Evolutionary conservation across 768 basidiomycete species (phyloP).

Genomic region (Candolleomyces efflorescens): DNA sequence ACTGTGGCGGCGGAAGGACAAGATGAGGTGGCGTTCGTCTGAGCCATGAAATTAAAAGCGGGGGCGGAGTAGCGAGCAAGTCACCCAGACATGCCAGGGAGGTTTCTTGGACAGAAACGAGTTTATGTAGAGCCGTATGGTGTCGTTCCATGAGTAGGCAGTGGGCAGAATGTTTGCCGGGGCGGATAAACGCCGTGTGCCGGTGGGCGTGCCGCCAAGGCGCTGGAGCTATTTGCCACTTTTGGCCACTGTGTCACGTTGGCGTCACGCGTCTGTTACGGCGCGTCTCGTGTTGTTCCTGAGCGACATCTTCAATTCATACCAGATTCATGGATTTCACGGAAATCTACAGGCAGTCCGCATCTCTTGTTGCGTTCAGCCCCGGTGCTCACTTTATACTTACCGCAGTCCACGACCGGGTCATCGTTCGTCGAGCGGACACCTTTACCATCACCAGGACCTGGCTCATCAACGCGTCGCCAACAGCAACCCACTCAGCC

Average conservation of each 20-base stretch:
- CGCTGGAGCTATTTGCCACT: background rate
- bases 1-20: constrained; percentile 15
- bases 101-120: background rate
- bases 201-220: background rate
- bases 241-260: background rate
- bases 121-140: background rate
- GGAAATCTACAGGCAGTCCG: constrained; percentile 74
- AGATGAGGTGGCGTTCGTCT: constrained; percentile 8
- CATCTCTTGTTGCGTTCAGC: constrained; percentile 73
- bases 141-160: background rate
- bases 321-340: constrained; percentile 70
- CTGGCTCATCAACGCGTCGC: constrained; percentile 61
- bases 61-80: background rate
- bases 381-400: constrained; percentile 85
- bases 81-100: background rate
- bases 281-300: background rate
- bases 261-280: background rate
- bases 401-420: constrained; percentile 70
- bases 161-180: background rate
- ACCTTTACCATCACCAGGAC: constrained; percentile 80
- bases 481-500: constrained; percentile 45
- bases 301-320: background rate
- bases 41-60: background rate
- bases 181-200: background rate
- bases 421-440: constrained; percentile 81